phyloP scores from a whole-genome alignment of 2,329 filamentous ascomycete genomes.

The Botrytis aclada region DNA sequence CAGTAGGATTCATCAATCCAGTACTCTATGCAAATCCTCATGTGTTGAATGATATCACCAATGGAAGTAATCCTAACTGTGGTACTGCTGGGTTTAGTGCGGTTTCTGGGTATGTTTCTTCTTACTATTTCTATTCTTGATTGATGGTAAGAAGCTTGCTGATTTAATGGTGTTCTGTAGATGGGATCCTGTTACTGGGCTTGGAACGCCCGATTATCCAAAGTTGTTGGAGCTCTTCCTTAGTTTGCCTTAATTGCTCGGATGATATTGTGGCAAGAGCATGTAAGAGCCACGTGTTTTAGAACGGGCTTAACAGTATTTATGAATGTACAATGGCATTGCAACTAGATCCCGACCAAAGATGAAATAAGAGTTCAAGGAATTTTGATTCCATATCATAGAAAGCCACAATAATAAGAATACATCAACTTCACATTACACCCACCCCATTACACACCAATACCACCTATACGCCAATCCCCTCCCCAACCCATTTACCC shows the following conservation, averaged over 20 bases:
- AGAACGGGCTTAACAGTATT: no score
- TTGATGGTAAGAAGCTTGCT: background rate
- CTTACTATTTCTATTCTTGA: background rate
- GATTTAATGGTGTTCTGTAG: background rate
- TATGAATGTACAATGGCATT: background rate
- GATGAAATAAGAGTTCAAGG: background rate
- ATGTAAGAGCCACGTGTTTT: background rate
- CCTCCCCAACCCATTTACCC: background rate
- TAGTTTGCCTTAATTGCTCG: slow-evolving; percentile 22
- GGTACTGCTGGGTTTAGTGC: slow-evolving; percentile 37
- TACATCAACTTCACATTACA: background rate
- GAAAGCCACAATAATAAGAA: background rate
- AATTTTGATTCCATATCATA: background rate
- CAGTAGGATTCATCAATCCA: slow-evolving; percentile 43
- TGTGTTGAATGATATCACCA: slow-evolving; percentile 38
- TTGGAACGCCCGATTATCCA: slow-evolving; percentile 35
- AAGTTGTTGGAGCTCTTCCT: slow-evolving; percentile 29
- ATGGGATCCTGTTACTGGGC: slow-evolving; percentile 39
- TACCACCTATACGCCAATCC: background rate
- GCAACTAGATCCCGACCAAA: no score
- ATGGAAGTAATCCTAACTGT: slow-evolving; percentile 37
- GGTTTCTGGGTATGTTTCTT: slow-evolving; percentile 27
- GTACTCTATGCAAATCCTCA: slow-evolving; percentile 31
- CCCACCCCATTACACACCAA: background rate
- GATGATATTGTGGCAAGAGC: background rate